These are phyloP conservation scores for Aspergillus oerlinghausenensis DNA, from an alignment of 2,329 filamentous ascomycete genomes.

Conservation along the genomic window DNA sequence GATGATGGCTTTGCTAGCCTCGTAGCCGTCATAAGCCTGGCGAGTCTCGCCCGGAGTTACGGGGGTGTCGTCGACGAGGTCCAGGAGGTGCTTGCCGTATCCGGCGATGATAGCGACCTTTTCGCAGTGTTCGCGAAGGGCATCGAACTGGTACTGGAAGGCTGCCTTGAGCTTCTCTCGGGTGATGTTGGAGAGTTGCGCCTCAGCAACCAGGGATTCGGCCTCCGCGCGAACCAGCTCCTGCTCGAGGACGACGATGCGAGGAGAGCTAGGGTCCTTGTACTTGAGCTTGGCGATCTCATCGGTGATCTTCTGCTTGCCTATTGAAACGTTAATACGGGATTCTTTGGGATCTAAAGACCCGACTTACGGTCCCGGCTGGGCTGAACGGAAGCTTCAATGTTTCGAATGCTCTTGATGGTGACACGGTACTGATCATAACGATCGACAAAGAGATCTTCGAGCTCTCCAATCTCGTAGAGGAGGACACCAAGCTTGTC, in stretches of 20 bases:
- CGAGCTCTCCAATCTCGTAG: constrained; percentile 96
- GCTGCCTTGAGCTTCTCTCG: constrained; percentile 99
- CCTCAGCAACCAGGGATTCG: constrained; percentile 97
- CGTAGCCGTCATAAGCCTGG: constrained; percentile 93
- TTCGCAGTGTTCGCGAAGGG: constrained; percentile 93
- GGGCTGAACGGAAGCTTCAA: constrained; percentile 95
- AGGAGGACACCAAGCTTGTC: constrained; percentile 97
- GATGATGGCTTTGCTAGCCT: constrained; percentile 96
- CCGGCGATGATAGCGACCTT: constrained; percentile 97
- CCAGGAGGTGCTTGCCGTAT: constrained; percentile 96
- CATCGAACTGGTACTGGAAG: constrained; percentile 97
- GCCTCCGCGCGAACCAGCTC: constrained; percentile 97
- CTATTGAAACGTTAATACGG: constrained; percentile 40
- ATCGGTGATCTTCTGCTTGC: constrained; percentile 98
- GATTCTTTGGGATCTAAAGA: neutral
- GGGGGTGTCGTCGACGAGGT: constrained; percentile 92
- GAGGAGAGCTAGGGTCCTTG: constrained; percentile 97
- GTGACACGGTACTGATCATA: constrained; percentile 99
- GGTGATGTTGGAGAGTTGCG: constrained; percentile 97
- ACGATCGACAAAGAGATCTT: constrained; percentile 96
- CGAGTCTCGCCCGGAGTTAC: constrained; percentile 97
- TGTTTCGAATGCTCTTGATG: constrained; percentile 99
- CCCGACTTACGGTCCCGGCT: constrained; percentile 79
- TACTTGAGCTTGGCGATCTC: constrained; percentile 99
- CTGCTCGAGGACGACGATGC: constrained; percentile 96